These are phyloP conservation scores for Colletotrichum viniferum DNA, from an alignment of 2,329 filamentous ascomycete species.

Conservation along the genomic window DNA sequence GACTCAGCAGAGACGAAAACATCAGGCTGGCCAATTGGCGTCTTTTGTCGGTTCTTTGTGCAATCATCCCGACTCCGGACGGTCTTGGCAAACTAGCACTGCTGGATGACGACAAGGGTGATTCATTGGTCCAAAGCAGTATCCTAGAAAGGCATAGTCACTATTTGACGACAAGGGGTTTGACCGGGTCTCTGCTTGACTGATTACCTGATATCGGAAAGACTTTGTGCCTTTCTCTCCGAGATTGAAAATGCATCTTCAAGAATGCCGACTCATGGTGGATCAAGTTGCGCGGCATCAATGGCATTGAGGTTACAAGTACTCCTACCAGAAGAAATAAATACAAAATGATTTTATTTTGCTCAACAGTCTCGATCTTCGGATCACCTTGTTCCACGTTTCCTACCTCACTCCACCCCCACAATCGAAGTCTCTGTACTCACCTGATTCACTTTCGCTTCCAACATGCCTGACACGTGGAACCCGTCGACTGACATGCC, in stretches of 20 bases:
- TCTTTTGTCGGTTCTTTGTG: neutral
- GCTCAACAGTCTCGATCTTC: neutral
- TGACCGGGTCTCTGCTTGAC: neutral
- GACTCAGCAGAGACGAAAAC: neutral
- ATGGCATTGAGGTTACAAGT: neutral
- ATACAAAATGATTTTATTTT: neutral
- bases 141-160: neutral
- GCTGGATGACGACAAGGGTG: neutral
- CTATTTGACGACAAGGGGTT: neutral
- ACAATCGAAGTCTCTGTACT: neutral
- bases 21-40: neutral
- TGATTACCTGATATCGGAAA: neutral
- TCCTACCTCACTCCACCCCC: neutral
- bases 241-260: neutral
- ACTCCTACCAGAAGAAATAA: neutral
- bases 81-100: neutral
- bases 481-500: conserved; percentile 23
- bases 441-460: neutral
- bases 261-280: neutral
- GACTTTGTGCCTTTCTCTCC: neutral
- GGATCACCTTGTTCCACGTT: neutral
- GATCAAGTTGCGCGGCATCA: neutral
- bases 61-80: neutral
- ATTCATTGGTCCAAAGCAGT: neutral
- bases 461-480: conserved; percentile 9